Conservation (phyloP, 345 rosid species). For the Pugionium dolabratum region DNA sequence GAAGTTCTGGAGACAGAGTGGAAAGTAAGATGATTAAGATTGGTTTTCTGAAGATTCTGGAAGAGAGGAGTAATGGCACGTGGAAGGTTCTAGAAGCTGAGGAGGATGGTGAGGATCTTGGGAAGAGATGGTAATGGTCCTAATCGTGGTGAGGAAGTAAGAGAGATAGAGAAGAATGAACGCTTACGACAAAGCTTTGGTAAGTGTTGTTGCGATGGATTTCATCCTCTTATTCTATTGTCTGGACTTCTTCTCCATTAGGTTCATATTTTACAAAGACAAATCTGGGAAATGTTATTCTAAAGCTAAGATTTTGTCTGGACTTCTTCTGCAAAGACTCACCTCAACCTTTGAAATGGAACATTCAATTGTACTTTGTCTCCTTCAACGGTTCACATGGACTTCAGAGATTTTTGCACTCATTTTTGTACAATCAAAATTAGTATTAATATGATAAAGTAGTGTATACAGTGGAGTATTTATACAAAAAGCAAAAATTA, state of each 20-base stretch:
- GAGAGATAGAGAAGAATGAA: slow-evolving; percentile 24
- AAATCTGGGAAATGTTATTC: no score
- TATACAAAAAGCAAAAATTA: no score
- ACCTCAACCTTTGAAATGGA: slow-evolving; percentile 14
- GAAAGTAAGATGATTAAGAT: slow-evolving; percentile 36
- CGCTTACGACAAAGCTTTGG: slow-evolving; percentile 26
- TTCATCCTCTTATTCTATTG: background rate
- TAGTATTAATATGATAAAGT: no score
- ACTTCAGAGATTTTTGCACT: no score
- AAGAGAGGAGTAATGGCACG: no score
- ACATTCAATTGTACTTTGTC: slow-evolving; percentile 25
- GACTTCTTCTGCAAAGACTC: background rate
- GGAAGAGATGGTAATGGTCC: slow-evolving; percentile 28
- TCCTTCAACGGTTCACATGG: background rate
- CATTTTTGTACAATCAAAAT: no score
- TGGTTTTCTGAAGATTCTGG: slow-evolving; percentile 15
- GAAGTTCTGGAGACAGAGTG: slow-evolving; percentile 53
- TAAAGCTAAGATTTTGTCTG: no score
- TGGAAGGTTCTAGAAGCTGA: slow-evolving; percentile 32
- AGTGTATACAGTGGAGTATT: no score
- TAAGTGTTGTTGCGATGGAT: slow-evolving; percentile 19
- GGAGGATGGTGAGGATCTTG: slow-evolving; percentile 20
- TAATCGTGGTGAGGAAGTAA: slow-evolving; percentile 23
- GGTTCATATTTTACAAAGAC: no score
- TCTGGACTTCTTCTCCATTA: slow-evolving; percentile 18